Evolutionary conservation across 352 stramenopile genomes (phyloP).

Genomic region (Phytophthora kernoviae): DNA sequence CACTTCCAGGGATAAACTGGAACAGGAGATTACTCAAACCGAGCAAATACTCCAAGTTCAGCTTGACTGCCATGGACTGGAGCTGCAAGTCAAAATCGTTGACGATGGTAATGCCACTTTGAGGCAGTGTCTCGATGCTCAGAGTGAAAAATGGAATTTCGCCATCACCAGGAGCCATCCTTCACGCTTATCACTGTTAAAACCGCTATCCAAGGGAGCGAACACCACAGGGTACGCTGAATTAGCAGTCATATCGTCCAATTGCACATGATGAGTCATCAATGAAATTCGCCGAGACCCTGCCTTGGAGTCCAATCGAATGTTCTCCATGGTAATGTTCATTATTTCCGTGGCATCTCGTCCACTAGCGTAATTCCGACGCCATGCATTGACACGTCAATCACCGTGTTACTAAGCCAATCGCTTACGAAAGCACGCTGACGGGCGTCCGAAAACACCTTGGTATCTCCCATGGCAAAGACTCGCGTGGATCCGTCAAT

Average conservation of each 20-base stretch:
- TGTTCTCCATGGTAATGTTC: conserved; percentile 89
- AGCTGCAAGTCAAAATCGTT: conserved; percentile 82
- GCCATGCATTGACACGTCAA: conserved; percentile 78
- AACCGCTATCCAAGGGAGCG: conserved; percentile 80
- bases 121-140: conserved; percentile 63
- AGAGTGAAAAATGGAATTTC: conserved; percentile 79
- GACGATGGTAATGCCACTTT: conserved; percentile 73
- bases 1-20: conserved; percentile 72
- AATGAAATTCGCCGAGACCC: conserved; percentile 57
- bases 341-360: conserved; percentile 74
- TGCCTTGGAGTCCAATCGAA: conserved; percentile 63
- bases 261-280: conserved; percentile 82
- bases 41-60: conserved; percentile 86
- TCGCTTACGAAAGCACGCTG: conserved; percentile 63
- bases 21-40: conserved; percentile 71
- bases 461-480: conserved; percentile 78
- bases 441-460: conserved; percentile 60
- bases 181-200: conserved; percentile 88
- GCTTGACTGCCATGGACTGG: conserved; percentile 69
- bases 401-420: conserved; percentile 74
- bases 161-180: conserved; percentile 81
- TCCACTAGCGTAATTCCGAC: conserved; percentile 85
- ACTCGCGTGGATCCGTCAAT: conserved; percentile 84
- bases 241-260: conserved; percentile 85
- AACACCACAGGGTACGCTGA: conserved; percentile 80